A percentile compares a stretch with the other conserved stretches of the same genome.
phyloP scores from a whole-genome alignment of 257 asterid species.

The Solanum etuberosum region DNA sequence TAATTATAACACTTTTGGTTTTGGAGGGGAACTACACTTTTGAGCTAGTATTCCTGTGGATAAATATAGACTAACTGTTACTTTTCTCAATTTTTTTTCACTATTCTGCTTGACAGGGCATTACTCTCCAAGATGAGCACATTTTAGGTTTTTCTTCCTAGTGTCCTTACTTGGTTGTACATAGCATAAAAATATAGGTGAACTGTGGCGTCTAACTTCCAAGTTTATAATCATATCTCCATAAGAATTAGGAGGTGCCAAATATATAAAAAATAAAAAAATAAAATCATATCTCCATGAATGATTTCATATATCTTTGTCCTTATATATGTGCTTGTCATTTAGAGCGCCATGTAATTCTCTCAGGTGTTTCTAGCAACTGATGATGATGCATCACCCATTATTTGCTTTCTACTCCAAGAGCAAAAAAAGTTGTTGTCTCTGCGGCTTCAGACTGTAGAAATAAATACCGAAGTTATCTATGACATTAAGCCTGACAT shows the following conservation, averaged over 20 bases:
- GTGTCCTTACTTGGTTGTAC: not conserved
- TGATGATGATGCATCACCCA: constrained; percentile 64
- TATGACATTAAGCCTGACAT: constrained; percentile 83
- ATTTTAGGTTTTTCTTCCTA: not conserved
- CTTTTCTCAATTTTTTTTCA: not conserved
- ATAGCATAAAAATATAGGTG: not conserved
- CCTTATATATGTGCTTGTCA: not conserved
- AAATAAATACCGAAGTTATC: constrained; percentile 52
- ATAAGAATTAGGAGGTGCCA: not conserved
- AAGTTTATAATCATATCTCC: not conserved
- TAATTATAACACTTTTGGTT: not conserved
- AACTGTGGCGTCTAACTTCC: not conserved
- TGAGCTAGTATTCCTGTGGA: not conserved
- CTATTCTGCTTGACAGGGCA: not conserved
- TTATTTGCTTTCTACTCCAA: constrained; percentile 75
- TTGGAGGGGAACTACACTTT: not conserved
- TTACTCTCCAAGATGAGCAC: not conserved
- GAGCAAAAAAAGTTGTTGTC: constrained; percentile 70
- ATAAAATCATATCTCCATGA: not conserved
- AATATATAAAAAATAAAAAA: no score
- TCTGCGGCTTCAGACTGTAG: constrained; percentile 63
- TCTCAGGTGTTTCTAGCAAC: constrained; percentile 82
- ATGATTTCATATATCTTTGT: not conserved
- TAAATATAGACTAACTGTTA: not conserved
- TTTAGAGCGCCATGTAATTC: constrained; percentile 3